Conservation (phyloP, 2,329 filamentous ascomycete species). For the Tolypocladium album region DNA sequence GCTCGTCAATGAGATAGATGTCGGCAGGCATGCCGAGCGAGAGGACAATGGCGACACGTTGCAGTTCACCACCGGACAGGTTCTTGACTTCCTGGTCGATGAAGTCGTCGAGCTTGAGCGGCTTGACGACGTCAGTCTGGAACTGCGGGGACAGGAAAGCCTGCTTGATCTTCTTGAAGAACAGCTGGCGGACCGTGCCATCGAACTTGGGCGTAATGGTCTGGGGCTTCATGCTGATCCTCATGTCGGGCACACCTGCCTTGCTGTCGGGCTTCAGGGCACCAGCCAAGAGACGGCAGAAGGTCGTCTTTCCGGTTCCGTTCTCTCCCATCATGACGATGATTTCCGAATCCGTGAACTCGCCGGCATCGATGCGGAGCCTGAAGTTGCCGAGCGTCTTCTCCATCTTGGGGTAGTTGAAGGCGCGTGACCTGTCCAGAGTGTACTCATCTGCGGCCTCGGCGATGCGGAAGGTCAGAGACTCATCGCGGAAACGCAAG, state of each 20-base stretch:
- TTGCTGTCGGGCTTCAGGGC: conserved; percentile 81
- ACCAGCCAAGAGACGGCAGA: conserved; percentile 92
- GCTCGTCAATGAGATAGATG: conserved; percentile 98
- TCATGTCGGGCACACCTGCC: conserved; percentile 77
- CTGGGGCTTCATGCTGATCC: conserved; percentile 98
- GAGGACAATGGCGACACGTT: conserved; percentile 95
- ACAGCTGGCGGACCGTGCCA: conserved; percentile 91
- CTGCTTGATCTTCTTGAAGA: conserved; percentile 99
- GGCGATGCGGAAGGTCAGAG: conserved; percentile 85
- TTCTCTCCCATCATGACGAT: conserved; percentile 99
- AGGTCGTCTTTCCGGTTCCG: conserved; percentile 97
- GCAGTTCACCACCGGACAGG: conserved; percentile 96
- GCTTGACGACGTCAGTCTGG: conserved; percentile 99
- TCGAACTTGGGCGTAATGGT: conserved; percentile 98
- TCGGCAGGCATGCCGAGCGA: conserved; percentile 93
- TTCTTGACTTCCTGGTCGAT: conserved; percentile 99
- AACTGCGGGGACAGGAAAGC: conserved; percentile 95
- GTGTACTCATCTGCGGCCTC: conserved; percentile 85
- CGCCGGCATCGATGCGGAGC: conserved; percentile 67
- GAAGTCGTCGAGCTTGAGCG: conserved; percentile 97
- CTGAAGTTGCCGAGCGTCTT: conserved; percentile 89
- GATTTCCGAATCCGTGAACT: conserved; percentile 97
- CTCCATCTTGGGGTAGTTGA: conserved; percentile 80
- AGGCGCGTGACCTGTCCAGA: conserved; percentile 73
- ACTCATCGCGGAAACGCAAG: conserved; percentile 94